Evolutionary conservation across 805 yeast species (phyloP), one percentile per base, ranked within the genome.

Genomic region (Komagataella pastoris): DNA sequence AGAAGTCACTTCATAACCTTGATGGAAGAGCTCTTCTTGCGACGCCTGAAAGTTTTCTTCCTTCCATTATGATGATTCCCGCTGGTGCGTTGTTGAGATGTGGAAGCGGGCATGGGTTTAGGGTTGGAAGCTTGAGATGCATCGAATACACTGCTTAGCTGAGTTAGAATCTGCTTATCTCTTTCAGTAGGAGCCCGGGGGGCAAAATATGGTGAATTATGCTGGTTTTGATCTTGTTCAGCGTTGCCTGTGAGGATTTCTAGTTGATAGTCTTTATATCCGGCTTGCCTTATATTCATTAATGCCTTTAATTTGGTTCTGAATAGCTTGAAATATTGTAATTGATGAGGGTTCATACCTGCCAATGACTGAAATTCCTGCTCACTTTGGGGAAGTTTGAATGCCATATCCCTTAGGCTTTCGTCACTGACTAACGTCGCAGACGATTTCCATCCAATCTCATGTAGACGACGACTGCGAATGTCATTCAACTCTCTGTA

Each of bases 361-460:
- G 59, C 62, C 49, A 79, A 57, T 49, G 59, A 61, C 6, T 68
- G 63, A 60, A 70, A 83, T 46, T 72, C 83, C 17, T 58, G 61
- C 47, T 72, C 72, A 14, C 71, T 73, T 2, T 71, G 68, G 1
- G 89, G 88, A 36, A 83, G 66, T 49, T 65, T 68, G 17, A 61
- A 55, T 0, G 86, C 79, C 80, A 83, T 74, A 47, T 78, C 81
- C 54, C 72, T 71, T 53, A 82, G 60, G 0, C 79, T 63, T 1
- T 62, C 64, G 52, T 69, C 70, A 0, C 71, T 59, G 7, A 70
- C 67, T 50, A 72, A 65, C 1, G 68, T 57, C 0, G 66, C 61
- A 18, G 71, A 68, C 17, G 56, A 55, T 48, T 61, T 56, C 40
- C 67, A 68, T 17, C 69, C 69, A 44, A 73, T 54, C 43, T 68